Evolutionary conservation across 495 filamentous ascomycete genomes (phyloP).

Genomic region (Baudoinia panamericana): DNA sequence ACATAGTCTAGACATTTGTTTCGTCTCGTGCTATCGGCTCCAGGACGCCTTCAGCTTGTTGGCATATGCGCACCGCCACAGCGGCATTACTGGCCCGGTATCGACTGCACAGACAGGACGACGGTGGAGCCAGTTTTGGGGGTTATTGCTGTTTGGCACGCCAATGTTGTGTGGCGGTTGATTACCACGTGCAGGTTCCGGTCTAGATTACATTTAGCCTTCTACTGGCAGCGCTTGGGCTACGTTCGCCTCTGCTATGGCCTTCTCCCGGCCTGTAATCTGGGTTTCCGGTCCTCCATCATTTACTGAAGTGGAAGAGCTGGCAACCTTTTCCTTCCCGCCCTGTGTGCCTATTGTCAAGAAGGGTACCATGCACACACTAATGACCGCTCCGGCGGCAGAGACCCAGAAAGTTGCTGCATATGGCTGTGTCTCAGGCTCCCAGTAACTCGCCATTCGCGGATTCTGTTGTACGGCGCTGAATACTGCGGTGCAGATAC

Average conservation of each 20-base stretch:
- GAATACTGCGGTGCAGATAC: conserved; percentile 29
- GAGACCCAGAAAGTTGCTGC: conserved; percentile 26
- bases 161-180: no score
- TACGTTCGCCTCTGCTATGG: conserved; percentile 25
- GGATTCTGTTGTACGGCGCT: conserved; percentile 21
- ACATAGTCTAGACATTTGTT: no score
- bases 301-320: background rate
- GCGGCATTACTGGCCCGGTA: no score
- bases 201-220: no score
- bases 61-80: no score
- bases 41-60: no score
- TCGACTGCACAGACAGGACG: no score
- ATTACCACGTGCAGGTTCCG: no score
- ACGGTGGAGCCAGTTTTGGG: no score
- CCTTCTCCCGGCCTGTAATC: conserved; percentile 31
- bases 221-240: background rate
- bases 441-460: conserved; percentile 22
- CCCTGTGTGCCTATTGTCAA: conserved; percentile 30
- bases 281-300: background rate
- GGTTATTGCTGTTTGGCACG: no score
- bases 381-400: conserved; percentile 8
- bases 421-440: conserved; percentile 25
- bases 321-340: conserved; percentile 7
- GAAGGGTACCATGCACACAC: conserved; percentile 24
- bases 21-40: no score